Evolutionary conservation across 2,329 filamentous ascomycete species (phyloP).

Genomic region (Zalaria sp.): DNA sequence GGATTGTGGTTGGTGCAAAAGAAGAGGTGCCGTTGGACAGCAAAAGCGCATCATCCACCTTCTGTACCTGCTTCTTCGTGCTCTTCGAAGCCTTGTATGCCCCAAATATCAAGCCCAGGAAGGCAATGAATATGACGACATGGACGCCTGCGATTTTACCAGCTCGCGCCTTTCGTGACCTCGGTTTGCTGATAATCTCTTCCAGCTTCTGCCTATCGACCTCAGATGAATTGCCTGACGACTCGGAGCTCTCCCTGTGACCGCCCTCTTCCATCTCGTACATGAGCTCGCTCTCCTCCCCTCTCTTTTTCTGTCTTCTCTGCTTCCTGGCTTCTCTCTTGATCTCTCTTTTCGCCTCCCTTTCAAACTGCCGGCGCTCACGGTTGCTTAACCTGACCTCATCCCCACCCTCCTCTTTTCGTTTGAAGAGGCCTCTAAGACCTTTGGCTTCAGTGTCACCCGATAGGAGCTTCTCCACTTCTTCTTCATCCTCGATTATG

Average conservation of each 20-base stretch:
- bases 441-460: conserved; percentile 10
- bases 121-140: conserved; percentile 35
- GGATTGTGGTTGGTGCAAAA: conserved; percentile 82
- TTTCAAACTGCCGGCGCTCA: conserved; percentile 13
- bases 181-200: conserved; percentile 33
- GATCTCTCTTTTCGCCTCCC: conserved; percentile 9
- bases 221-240: conserved; percentile 27
- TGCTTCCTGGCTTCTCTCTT: conserved; percentile 31
- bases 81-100: conserved; percentile 39
- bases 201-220: conserved; percentile 38
- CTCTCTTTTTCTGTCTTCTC: conserved; percentile 35
- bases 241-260: conserved; percentile 49
- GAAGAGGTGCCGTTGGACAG: conserved; percentile 71
- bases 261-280: conserved; percentile 81
- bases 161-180: conserved; percentile 20
- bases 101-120: conserved; percentile 40
- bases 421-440: conserved; percentile 13
- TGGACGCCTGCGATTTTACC: conserved; percentile 27
- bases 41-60: conserved; percentile 9
- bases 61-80: neutral
- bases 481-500: conserved; percentile 31
- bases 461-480: conserved; percentile 27
- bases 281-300: conserved; percentile 65
- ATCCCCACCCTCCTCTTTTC: conserved; percentile 9
- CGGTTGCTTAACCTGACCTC: conserved; percentile 11